A percentile compares a stretch with the other conserved stretches of the same genome.
Conservation (phyloP, 2,329 filamentous ascomycete species). For the Hypoxylon sp. region DNA sequence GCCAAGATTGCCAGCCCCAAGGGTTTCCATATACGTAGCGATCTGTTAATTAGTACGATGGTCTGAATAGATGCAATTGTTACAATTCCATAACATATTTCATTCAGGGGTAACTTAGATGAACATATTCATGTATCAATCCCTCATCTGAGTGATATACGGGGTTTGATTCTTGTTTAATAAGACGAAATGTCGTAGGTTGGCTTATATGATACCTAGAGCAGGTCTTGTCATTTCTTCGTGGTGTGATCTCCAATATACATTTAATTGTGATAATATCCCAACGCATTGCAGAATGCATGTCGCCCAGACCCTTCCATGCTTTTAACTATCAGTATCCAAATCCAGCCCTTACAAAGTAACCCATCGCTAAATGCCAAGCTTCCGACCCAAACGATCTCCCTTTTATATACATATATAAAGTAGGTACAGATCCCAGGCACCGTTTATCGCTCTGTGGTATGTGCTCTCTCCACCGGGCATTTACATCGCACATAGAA, state of each 20-base stretch:
- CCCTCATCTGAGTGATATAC: background rate
- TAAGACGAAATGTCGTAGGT: background rate
- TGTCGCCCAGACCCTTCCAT: constrained; percentile 23
- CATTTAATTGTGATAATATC: constrained; percentile 10
- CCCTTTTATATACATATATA: constrained; percentile 25
- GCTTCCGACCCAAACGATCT: constrained; percentile 30
- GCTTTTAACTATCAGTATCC: constrained; percentile 26
- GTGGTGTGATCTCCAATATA: constrained; percentile 8
- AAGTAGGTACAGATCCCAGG: constrained; percentile 11
- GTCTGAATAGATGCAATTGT: background rate
- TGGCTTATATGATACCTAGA: background rate
- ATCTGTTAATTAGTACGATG: background rate
- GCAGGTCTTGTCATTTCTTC: constrained; percentile 1
- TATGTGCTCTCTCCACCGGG: constrained; percentile 19
- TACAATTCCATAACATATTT: background rate
- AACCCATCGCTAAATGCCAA: constrained; percentile 39
- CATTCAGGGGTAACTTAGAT: background rate
- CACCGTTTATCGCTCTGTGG: constrained; percentile 15
- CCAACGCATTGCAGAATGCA: constrained; percentile 33
- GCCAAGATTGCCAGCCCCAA: constrained; percentile 28
- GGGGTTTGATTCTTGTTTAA: background rate
- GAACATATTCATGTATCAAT: background rate
- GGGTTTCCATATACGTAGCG: constrained; percentile 1
- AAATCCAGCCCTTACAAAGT: constrained; percentile 24
- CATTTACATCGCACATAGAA: constrained; percentile 15